A percentile compares a stretch with the other conserved stretches of the same genome.
Conservation (phyloP, 2,329 filamentous ascomycete genomes). For the Ophiostoma sp. region DNA sequence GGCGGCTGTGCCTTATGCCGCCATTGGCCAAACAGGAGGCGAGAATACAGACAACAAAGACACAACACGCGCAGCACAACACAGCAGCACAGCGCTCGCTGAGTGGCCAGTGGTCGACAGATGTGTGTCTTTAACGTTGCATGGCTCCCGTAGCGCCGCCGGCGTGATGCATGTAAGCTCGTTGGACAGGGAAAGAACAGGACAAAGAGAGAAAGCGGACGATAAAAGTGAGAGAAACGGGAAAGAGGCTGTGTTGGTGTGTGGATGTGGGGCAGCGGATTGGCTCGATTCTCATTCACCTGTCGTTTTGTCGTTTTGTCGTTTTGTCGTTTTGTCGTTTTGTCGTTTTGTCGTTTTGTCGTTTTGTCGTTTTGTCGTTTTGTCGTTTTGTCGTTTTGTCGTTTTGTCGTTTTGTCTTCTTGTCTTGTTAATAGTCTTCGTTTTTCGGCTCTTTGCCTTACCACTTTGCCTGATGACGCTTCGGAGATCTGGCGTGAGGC, state of each 20-base stretch:
- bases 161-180: not conserved
- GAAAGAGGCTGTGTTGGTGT: slow-evolving; percentile 11
- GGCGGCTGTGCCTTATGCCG: not conserved
- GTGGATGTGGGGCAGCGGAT: not conserved
- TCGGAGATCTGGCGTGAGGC: not conserved
- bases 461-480: not conserved
- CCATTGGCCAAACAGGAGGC: not conserved
- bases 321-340: not conserved
- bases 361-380: not conserved
- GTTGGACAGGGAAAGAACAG: not conserved
- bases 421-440: too few species aligned
- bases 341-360: not conserved
- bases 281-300: not conserved
- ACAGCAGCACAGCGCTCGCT: not conserved
- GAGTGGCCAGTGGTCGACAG: not conserved
- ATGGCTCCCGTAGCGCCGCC: slow-evolving; percentile 8
- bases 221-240: not conserved
- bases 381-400: not conserved
- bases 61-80: not conserved
- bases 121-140: not conserved
- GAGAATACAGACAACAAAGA: not conserved
- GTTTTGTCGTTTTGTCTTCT: not conserved
- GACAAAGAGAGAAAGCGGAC: not conserved
- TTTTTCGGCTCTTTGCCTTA: too few species aligned
- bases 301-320: not conserved